Percentiles rank a stretch among this genome's conserved stretches.
These are phyloP conservation scores for Hyphodiscus hymeniophilus DNA, from an alignment of 495 filamentous ascomycete species.

Conservation along the genomic window DNA sequence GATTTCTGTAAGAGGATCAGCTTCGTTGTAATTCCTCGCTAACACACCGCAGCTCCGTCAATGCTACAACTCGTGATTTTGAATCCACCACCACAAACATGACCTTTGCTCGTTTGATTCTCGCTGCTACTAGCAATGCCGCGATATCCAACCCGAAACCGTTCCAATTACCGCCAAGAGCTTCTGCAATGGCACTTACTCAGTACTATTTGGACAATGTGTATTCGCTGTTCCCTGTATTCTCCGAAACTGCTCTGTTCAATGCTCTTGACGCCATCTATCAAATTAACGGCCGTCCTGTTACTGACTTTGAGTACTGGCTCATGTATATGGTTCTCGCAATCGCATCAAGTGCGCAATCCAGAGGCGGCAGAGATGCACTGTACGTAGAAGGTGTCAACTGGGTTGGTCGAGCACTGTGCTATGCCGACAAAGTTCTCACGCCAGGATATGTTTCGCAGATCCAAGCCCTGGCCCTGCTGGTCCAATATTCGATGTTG, in stretches of 20 bases:
- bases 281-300: conserved; percentile 42
- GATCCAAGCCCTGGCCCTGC: conserved; percentile 75
- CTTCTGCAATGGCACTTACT: conserved; percentile 55
- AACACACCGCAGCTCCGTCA: conserved; percentile 58
- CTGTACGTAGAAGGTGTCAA: conserved; percentile 55
- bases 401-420: conserved; percentile 61
- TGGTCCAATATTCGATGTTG: conserved; percentile 80
- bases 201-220: conserved; percentile 79
- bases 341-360: conserved; percentile 64
- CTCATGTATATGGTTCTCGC: conserved; percentile 83
- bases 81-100: conserved; percentile 75
- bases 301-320: conserved; percentile 72
- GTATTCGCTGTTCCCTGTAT: conserved; percentile 69
- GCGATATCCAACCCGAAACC: conserved; percentile 46
- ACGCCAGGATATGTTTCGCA: conserved; percentile 72
- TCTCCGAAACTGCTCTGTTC: conserved; percentile 66
- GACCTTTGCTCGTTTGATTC: conserved; percentile 76
- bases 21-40: conserved; percentile 7
- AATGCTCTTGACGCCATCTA: conserved; percentile 74
- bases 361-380: conserved; percentile 54
- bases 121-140: conserved; percentile 64
- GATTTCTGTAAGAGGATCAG: conserved; percentile 68
- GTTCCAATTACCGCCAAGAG: conserved; percentile 55
- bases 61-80: conserved; percentile 87
- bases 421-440: conserved; percentile 70